Percentiles rank a stretch among this genome's conserved stretches.
Evolutionary conservation across 176 grass and related monocot genomes (phyloP).

Genomic region (Sorghum bicolor): DNA sequence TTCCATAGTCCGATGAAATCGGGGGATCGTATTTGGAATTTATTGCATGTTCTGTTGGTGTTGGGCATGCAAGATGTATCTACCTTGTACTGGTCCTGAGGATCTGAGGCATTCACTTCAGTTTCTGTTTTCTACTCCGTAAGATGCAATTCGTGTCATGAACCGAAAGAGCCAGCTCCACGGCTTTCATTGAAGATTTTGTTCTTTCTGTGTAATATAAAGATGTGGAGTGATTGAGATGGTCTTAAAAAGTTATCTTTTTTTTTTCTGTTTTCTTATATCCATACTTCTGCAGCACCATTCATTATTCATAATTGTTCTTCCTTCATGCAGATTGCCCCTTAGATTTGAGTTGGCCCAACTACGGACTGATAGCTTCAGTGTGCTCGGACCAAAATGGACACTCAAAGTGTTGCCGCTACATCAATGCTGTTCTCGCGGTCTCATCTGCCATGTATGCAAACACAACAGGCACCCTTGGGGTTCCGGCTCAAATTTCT

Average conservation of each 20-base stretch:
- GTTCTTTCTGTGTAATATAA: background rate
- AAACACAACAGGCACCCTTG: conserved; percentile 64
- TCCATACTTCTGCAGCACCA: background rate
- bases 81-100: conserved; percentile 6
- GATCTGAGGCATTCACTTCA: conserved; percentile 18
- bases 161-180: background rate
- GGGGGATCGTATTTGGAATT: conserved; percentile 4
- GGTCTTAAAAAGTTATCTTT: background rate
- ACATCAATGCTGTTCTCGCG: conserved; percentile 75
- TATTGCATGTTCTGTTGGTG: conserved; percentile 7
- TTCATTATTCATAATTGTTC: background rate
- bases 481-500: conserved; percentile 61
- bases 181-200: background rate
- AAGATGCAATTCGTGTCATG: background rate
- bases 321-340: conserved; percentile 67
- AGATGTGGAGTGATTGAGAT: background rate
- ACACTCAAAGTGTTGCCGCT: conserved; percentile 81
- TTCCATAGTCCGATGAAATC: background rate
- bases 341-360: conserved; percentile 83
- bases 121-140: conserved; percentile 6
- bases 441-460: conserved; percentile 81
- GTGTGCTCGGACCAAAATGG: conserved; percentile 69
- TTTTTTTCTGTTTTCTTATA: background rate
- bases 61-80: background rate
- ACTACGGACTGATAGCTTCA: conserved; percentile 61